These are phyloP conservation scores for Carex scoparia DNA, from an alignment of 176 grass and related monocot species.

Conservation along the genomic window DNA sequence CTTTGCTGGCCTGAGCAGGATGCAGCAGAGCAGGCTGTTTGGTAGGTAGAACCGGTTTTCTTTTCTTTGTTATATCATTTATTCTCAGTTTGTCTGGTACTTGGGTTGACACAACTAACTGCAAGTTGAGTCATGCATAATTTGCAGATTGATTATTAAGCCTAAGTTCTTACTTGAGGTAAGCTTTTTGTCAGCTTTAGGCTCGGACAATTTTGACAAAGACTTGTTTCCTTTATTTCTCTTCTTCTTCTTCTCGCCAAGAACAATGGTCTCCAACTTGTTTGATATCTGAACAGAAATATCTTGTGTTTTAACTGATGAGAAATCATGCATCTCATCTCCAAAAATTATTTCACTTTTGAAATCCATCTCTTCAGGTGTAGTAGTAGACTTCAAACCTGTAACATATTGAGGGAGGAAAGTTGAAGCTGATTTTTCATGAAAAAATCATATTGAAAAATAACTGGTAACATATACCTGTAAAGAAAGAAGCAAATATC, in stretches of 20 bases:
- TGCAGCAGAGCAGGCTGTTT: constrained; percentile 12
- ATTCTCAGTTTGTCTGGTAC: neutral
- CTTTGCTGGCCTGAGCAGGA: constrained; percentile 16
- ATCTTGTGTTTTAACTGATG: constrained; percentile 26
- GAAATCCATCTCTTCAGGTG: constrained; percentile 23
- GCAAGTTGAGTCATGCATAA: constrained; percentile 28
- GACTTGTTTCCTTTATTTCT: constrained; percentile 43
- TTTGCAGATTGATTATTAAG: constrained; percentile 34
- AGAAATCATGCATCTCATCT: constrained; percentile 26
- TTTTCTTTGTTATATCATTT: constrained; percentile 20
- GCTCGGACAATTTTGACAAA: constrained; percentile 33
- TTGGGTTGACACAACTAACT: neutral
- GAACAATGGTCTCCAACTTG: constrained; percentile 34
- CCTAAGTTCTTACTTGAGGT: constrained; percentile 27
- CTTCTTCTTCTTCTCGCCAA: constrained; percentile 39
- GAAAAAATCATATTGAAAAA: no score
- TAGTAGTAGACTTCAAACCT: constrained; percentile 40
- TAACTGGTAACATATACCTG: no score
- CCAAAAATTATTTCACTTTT: constrained; percentile 19
- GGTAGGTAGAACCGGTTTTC: constrained; percentile 5
- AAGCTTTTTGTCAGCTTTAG: constrained; percentile 34
- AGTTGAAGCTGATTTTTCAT: no score
- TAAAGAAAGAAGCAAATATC: no score
- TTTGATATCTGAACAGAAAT: constrained; percentile 54
- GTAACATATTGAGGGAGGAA: neutral